Evolutionary conservation across 1,139 yeast genomes (phyloP), one percentile per base, ranked within the genome.

Genomic region (Diutina scorzettiae): DNA sequence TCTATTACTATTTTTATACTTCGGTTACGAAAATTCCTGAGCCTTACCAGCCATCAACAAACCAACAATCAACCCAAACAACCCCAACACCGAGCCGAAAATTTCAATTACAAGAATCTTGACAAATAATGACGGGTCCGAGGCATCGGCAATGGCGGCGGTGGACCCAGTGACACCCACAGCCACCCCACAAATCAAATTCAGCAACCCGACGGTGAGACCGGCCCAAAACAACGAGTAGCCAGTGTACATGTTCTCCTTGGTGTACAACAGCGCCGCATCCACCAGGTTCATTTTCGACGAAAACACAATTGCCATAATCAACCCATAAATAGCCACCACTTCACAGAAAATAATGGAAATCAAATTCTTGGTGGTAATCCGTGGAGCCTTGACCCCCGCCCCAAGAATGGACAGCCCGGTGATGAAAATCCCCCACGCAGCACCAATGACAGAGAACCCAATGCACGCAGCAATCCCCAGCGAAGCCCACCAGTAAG

Each of bases 311-410:
- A 93, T 93, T 42, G 98, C 93, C 86, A 91, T 91, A 59, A 93
- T 93, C 52, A 93, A 76, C 7, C 98, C 98, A 59, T 93, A 93
- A 59, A 93, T 93, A 49, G 98, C 99, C 46, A 93, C 99, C 52
- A 93, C 98, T 65, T 93, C 99, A 72, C 98, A 93, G 71, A 93
- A 93, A 67, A 93, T 93, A 61, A 93, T 91, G 44, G 95, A 82
- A 48, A 93, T 93, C 60, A 93, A 75, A 63, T 91, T 91, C 71
- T 93, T 93, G 47, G 99, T 93, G 41, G 97, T 89, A 59, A 93
- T 93, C 59, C 97, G 71, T 41, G 98, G 98, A 4, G 95, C 91
- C 60, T 85, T 85, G 47, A 93, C 96, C 66, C 98, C 98, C 4
- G 98, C 98, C 51, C 99, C 99, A 47, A 93, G 66, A 52, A 93